Conservation (phyloP, 73 alveolate species). For the Stentor coeruleus region DNA sequence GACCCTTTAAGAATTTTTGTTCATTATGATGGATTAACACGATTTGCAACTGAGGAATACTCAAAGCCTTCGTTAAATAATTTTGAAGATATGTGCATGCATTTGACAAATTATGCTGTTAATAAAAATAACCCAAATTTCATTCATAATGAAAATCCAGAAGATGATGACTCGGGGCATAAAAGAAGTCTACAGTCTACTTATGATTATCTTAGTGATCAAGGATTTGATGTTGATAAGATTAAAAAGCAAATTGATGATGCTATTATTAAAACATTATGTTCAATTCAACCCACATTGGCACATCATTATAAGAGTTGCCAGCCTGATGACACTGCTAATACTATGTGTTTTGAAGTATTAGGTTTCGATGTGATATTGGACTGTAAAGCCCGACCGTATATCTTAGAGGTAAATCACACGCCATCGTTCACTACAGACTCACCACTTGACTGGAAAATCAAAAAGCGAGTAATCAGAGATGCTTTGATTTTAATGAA, state of each 20-base stretch:
- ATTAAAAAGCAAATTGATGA: slow-evolving; percentile 47
- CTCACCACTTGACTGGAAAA: slow-evolving; percentile 62
- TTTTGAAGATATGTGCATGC: slow-evolving; percentile 46
- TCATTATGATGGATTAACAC: slow-evolving; percentile 78
- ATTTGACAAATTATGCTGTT: slow-evolving; percentile 58
- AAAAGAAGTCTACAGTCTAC: slow-evolving; percentile 44
- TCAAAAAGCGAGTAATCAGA: slow-evolving; percentile 49
- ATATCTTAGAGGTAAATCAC: slow-evolving; percentile 68
- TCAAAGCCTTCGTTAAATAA: slow-evolving; percentile 38
- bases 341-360: slow-evolving; percentile 60
- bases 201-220: slow-evolving; percentile 22
- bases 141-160: slow-evolving; percentile 41
- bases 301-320: slow-evolving; percentile 55
- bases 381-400: slow-evolving; percentile 59
- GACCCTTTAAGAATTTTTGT: slow-evolving; percentile 81
- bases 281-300: slow-evolving; percentile 48
- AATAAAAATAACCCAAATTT: slow-evolving; percentile 50
- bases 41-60: slow-evolving; percentile 78
- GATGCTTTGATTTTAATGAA: slow-evolving; percentile 58
- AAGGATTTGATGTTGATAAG: slow-evolving; percentile 48
- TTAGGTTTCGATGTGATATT: slow-evolving; percentile 65
- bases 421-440: slow-evolving; percentile 72
- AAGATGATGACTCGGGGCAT: slow-evolving; percentile 57
- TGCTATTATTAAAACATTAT: slow-evolving; percentile 55
- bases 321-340: slow-evolving; percentile 59